phyloP scores from a whole-genome alignment of 768 basidiomycete genomes.

The Asterophora parasitica region DNA sequence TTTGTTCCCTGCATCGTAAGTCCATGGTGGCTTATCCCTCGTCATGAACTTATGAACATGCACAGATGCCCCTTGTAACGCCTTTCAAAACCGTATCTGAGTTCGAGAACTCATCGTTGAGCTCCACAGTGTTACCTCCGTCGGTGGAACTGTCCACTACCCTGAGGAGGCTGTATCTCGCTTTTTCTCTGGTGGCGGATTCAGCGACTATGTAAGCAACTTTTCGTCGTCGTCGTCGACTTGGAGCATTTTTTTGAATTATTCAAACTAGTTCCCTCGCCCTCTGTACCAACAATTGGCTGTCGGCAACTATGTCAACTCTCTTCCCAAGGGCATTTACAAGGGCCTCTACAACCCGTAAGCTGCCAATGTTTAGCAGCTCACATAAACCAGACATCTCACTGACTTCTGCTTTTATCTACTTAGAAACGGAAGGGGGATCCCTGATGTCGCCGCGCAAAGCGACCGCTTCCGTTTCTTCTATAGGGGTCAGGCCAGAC shows the following conservation, averaged over 20 bases:
- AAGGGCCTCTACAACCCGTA: slow-evolving; percentile 52
- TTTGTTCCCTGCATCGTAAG: slow-evolving; percentile 51
- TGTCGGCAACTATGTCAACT: slow-evolving; percentile 34
- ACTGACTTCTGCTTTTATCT: neutral
- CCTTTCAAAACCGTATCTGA: neutral
- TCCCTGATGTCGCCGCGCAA: slow-evolving; percentile 48
- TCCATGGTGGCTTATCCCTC: slow-evolving; percentile 18
- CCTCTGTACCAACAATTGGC: slow-evolving; percentile 38
- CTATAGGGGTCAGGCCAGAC: slow-evolving; percentile 29
- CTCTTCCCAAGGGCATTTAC: slow-evolving; percentile 37
- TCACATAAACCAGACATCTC: neutral
- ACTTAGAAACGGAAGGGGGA: slow-evolving; percentile 47
- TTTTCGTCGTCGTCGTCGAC: no score
- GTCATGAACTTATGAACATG: slow-evolving; percentile 11
- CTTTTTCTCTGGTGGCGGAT: slow-evolving; percentile 68
- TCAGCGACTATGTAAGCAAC: slow-evolving; percentile 61
- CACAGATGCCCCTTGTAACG: slow-evolving; percentile 43
- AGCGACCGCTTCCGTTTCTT: slow-evolving; percentile 39
- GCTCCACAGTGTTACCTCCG: slow-evolving; percentile 53
- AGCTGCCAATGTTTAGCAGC: no score
- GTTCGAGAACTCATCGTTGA: no score
- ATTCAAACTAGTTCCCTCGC: slow-evolving; percentile 15
- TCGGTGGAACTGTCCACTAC: slow-evolving; percentile 52
- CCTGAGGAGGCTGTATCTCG: slow-evolving; percentile 51
- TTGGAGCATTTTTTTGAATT: no score